Evolutionary conservation across 164 flowering plant genomes (phyloP).

Genomic region (Magnolia kwangsiensis): DNA sequence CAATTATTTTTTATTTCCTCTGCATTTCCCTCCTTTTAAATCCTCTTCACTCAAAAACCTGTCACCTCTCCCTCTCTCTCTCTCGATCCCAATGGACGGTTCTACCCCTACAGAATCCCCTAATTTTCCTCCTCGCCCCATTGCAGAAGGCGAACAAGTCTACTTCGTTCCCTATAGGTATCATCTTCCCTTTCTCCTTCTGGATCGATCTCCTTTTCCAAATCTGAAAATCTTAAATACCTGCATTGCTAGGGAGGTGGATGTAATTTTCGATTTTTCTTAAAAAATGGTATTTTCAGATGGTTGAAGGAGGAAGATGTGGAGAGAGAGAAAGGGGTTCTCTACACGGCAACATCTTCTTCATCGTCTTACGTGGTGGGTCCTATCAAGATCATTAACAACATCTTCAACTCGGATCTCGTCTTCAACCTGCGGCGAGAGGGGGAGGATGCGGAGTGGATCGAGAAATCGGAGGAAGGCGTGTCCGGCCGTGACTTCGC

Average conservation of each 20-base stretch:
- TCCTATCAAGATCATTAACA: conserved; percentile 83
- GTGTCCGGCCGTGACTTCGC: conserved; percentile 78
- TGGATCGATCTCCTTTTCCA: conserved; percentile 6
- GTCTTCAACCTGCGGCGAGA: conserved; percentile 65
- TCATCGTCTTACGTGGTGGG: conserved; percentile 45
- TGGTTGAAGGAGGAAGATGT: conserved; percentile 91
- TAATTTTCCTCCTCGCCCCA: conserved; percentile 30
- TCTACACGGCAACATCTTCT: conserved; percentile 55
- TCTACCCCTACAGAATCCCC: conserved; percentile 27
- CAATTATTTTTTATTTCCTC: too few relatives aligned
- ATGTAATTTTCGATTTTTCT: neutral
- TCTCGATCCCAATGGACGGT: conserved; percentile 21
- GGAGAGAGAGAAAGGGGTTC: conserved; percentile 46
- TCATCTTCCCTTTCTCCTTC: neutral
- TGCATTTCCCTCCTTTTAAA: too few relatives aligned
- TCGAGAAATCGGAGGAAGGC: conserved; percentile 52
- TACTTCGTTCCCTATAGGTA: conserved; percentile 82
- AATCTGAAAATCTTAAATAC: neutral
- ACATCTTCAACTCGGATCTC: conserved; percentile 73
- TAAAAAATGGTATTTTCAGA: conserved; percentile 36
- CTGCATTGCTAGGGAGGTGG: neutral
- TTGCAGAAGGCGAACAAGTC: conserved; percentile 48
- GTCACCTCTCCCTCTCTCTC: too few relatives aligned
- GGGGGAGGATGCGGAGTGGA: conserved; percentile 44
- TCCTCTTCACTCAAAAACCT: too few relatives aligned